Base-by-base conservation (phyloP, 257 asterid genomes). In the Craterostigma plantagineum region DNA sequence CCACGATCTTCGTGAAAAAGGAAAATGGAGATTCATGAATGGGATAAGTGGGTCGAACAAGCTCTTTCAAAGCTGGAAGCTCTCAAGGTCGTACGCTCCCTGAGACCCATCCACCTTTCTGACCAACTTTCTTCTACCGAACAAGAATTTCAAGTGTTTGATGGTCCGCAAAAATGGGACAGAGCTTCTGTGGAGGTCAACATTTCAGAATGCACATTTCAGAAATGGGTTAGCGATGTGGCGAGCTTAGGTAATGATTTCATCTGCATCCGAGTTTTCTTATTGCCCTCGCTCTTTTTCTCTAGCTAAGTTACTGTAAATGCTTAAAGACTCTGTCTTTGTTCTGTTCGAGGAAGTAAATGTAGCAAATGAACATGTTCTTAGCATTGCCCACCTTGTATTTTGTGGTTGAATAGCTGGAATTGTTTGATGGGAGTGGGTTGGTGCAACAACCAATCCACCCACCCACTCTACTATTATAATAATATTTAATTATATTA, bases 11-110 rank as follows among this genome's bases (percentile, higher is more conserved):
- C 30, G 30, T 23, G 30, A 23, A 23, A n/a, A 23, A 23, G 30
- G 44, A 53, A 55, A 51, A 73, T 73, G 75, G 77, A 59, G 66
- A 43, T 34, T 12, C 33, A 43, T 50, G 57, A 6, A 13, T 84
- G 95, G 95, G 86, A 75, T 27, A 30, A 14, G 14, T 75, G 91
- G 92, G 79, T 90, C 1, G 87, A 71, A 52, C 68, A 65, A 63
- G 91, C 87, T 10, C 59, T 79, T 40, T 57, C 69, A 3, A 75
- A 63, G 50, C 72, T 90, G 54, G 59, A 68, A 46, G 63, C 87
- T 35, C 73, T 63, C 43, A 79, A 77, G 46, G 59, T 77, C 9
- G 48, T 83, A 43, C 91, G 99, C 10, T 90, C 98, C 27, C 84
- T 90, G 38, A 68, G 95, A 45, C 98, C 98, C 57, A 72, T 90